These are phyloP conservation scores for Sarcodon sp. DNA, from an alignment of 768 basidiomycete species.

Conservation along the genomic window DNA sequence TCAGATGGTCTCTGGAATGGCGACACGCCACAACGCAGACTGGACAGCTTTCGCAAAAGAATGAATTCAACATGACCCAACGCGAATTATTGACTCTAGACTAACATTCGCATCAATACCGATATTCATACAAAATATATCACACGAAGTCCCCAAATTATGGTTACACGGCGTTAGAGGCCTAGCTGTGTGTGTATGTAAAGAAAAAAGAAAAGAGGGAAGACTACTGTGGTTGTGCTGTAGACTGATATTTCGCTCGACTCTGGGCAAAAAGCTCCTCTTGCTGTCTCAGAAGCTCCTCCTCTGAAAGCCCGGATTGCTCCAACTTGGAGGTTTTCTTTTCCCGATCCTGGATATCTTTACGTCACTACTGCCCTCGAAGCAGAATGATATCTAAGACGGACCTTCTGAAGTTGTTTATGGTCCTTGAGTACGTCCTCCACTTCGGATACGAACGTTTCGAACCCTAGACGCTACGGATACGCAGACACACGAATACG, in stretches of 20 bases:
- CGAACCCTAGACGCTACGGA: slow-evolving; percentile 78
- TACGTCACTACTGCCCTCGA: neutral
- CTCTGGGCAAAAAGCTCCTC: slow-evolving; percentile 90
- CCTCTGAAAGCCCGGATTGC: slow-evolving; percentile 80
- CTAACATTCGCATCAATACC: too few relatives aligned
- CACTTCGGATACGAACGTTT: slow-evolving; percentile 80
- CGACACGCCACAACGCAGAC: slow-evolving; percentile 46
- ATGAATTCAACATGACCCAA: slow-evolving; percentile 7
- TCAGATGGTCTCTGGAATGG: slow-evolving; percentile 46
- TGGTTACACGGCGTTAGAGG: too few relatives aligned
- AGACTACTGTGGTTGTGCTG: slow-evolving; percentile 28
- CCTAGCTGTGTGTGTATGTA: too few relatives aligned
- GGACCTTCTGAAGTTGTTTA: slow-evolving; percentile 89
- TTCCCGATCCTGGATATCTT: slow-evolving; percentile 62
- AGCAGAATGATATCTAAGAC: slow-evolving; percentile 8
- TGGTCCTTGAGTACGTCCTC: slow-evolving; percentile 92
- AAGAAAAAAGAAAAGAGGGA: too few relatives aligned
- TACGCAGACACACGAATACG: neutral
- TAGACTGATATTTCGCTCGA: slow-evolving; percentile 64
- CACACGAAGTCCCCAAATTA: too few relatives aligned
- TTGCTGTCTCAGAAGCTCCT: slow-evolving; percentile 80
- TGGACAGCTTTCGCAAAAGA: slow-evolving; percentile 36
- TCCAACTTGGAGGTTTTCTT: slow-evolving; percentile 88
- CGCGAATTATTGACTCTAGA: too few relatives aligned
- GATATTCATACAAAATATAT: too few relatives aligned